Conservation (phyloP, 2,329 filamentous ascomycete genomes). For the Coniochaeta pulveracea region DNA sequence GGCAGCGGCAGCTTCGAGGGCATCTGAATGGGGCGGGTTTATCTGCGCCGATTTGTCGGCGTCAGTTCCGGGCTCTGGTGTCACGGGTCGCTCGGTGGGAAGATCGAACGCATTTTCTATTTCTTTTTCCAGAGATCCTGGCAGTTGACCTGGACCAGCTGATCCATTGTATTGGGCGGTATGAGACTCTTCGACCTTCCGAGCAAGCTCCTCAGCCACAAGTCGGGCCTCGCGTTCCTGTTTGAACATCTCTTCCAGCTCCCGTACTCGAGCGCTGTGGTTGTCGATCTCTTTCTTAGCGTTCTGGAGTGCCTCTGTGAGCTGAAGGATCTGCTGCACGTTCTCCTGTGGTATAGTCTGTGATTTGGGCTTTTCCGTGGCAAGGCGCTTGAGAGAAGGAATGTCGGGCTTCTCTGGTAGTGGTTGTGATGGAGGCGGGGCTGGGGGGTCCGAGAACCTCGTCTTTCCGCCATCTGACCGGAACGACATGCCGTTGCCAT, state of each 20-base stretch:
- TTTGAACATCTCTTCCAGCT: slow-evolving; percentile 66
- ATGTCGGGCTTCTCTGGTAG: slow-evolving; percentile 78
- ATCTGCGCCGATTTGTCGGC: slow-evolving; percentile 13
- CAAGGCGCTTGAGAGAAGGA: slow-evolving; percentile 60
- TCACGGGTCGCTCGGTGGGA: slow-evolving; percentile 20
- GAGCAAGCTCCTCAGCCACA: slow-evolving; percentile 71
- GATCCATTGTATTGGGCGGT: slow-evolving; percentile 26
- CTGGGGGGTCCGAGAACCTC: slow-evolving; percentile 85
- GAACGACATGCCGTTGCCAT: slow-evolving; percentile 40
- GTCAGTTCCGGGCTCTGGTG: slow-evolving; percentile 13
- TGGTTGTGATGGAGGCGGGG: slow-evolving; percentile 85
- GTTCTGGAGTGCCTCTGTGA: slow-evolving; percentile 74
- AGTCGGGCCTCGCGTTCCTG: slow-evolving; percentile 76
- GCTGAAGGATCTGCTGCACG: slow-evolving; percentile 64
- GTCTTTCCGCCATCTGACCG: slow-evolving; percentile 63
- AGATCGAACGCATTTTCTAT: slow-evolving; percentile 36
- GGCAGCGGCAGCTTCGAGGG: slow-evolving; percentile 21
- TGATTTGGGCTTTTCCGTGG: slow-evolving; percentile 63
- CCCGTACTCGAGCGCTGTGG: slow-evolving; percentile 69
- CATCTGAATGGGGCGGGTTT: slow-evolving; percentile 15
- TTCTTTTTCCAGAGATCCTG: slow-evolving; percentile 20
- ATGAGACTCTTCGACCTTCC: slow-evolving; percentile 50
- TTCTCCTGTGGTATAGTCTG: slow-evolving; percentile 47
- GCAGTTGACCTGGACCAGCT: slow-evolving; percentile 17
- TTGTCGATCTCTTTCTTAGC: slow-evolving; percentile 79